Conservation (phyloP, 176 grass and related monocot genomes). For the Avena eriantha region DNA sequence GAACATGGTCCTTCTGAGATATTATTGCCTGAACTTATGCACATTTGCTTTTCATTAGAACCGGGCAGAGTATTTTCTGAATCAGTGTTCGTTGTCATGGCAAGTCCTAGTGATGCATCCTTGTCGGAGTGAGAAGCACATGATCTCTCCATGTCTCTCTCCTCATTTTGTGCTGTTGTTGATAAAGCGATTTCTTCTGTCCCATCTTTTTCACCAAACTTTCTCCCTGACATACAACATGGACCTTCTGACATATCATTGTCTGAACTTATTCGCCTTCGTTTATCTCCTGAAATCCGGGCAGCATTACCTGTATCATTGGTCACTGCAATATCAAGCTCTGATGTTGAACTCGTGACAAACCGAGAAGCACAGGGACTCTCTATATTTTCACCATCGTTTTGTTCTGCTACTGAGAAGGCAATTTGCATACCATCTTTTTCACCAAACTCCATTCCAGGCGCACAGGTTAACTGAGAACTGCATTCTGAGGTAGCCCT, state of each 20-base stretch:
- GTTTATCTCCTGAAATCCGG: conserved; percentile 28
- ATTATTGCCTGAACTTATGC: conserved; percentile 19
- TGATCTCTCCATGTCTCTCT: neutral
- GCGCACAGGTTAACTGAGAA: conserved; percentile 18
- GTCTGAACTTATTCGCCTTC: conserved; percentile 14
- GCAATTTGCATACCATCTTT: conserved; percentile 7
- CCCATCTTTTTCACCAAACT: conserved; percentile 25
- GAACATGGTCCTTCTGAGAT: conserved; percentile 41
- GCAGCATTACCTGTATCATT: conserved; percentile 34
- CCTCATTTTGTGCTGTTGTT: conserved; percentile 29
- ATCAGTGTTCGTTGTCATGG: conserved; percentile 5
- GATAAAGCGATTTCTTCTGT: neutral
- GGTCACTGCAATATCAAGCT: neutral
- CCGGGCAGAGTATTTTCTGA: neutral
- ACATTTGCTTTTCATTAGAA: conserved; percentile 32
- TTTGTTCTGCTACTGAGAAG: conserved; percentile 26
- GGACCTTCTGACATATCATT: conserved; percentile 39
- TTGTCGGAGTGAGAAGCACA: conserved; percentile 1
- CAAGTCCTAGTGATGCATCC: neutral
- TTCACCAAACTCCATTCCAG: conserved; percentile 26
- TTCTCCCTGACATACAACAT: conserved; percentile 40
- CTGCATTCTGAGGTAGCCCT: conserved; percentile 21
- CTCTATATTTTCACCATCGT: neutral
- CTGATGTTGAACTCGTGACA: neutral
- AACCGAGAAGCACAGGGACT: conserved; percentile 14